These are phyloP conservation scores for Fragaria nilgerrensis DNA, from an alignment of 306 rosid genomes.

Conservation along the genomic window DNA sequence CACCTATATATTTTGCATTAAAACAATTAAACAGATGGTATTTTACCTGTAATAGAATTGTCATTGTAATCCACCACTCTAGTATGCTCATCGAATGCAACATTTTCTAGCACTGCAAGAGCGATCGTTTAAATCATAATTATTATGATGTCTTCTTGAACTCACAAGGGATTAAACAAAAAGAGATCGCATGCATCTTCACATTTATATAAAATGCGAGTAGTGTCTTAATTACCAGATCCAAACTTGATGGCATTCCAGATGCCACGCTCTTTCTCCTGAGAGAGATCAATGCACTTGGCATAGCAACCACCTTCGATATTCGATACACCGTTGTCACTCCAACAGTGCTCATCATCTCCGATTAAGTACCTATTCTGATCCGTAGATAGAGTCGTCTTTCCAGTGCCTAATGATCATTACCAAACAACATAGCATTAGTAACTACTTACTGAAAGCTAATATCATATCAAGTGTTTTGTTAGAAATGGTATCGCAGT, in stretches of 20 bases:
- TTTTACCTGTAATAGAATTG: slow-evolving; percentile 76
- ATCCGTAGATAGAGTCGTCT: slow-evolving; percentile 52
- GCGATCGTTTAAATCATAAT: background rate
- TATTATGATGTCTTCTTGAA: background rate
- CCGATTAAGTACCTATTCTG: slow-evolving; percentile 51
- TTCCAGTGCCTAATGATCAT: slow-evolving; percentile 33
- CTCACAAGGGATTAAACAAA: background rate
- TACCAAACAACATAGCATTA: background rate
- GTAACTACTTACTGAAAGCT: no score
- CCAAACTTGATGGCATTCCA: slow-evolving; percentile 63
- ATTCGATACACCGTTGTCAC: slow-evolving; percentile 45
- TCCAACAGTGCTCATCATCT: slow-evolving; percentile 60
- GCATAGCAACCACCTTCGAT: slow-evolving; percentile 63
- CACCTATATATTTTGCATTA: background rate
- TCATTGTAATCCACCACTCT: slow-evolving; percentile 75
- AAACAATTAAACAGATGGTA: background rate
- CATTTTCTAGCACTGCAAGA: slow-evolving; percentile 71
- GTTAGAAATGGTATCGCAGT: background rate
- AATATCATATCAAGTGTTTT: background rate
- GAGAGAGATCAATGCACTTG: slow-evolving; percentile 45
- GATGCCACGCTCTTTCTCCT: slow-evolving; percentile 52
- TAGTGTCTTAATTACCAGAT: slow-evolving; percentile 34
- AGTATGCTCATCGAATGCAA: slow-evolving; percentile 79
- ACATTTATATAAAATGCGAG: background rate
- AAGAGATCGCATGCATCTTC: background rate